Percentiles rank a stretch among this genome's conserved stretches.
phyloP scores from a whole-genome alignment of 1,284 basidiomycete genomes.

The Cutaneotrichosporon mucoides region DNA sequence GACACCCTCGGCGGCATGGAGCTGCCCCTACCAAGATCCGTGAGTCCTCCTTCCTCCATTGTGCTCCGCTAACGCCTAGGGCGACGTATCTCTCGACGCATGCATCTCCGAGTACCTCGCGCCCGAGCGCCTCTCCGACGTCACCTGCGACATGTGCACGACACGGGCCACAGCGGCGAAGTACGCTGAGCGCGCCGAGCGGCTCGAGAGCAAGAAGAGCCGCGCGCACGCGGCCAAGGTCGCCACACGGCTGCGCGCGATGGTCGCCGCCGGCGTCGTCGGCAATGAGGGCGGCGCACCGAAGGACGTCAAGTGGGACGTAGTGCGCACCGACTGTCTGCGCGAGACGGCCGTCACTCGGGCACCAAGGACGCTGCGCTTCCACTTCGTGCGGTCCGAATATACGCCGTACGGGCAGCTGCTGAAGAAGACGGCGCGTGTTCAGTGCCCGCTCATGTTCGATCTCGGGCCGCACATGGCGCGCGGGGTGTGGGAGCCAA shows the following conservation, averaged over 20 bases:
- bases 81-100: constrained; percentile 45
- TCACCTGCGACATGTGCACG: constrained; percentile 52
- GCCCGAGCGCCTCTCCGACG: constrained; percentile 50
- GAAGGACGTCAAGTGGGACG: constrained; percentile 39
- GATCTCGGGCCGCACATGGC: constrained; percentile 69
- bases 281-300: constrained; percentile 7
- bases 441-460: constrained; percentile 76
- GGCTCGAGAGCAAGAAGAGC: constrained; percentile 53
- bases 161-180: constrained; percentile 42
- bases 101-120: constrained; percentile 51
- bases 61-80: constrained; percentile 40
- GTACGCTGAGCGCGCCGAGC: constrained; percentile 27
- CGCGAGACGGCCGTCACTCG: constrained; percentile 48
- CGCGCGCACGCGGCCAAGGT: constrained; percentile 65
- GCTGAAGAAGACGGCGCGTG: constrained; percentile 71
- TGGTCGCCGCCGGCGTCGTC: constrained; percentile 53
- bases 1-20: constrained; percentile 48
- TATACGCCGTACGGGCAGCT: constrained; percentile 64
- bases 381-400: constrained; percentile 82
- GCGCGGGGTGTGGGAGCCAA: constrained; percentile 39
- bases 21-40: constrained; percentile 41
- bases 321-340: constrained; percentile 31
- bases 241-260: constrained; percentile 58
- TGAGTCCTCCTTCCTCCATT: constrained; percentile 42
- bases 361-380: constrained; percentile 74